Percentiles rank a stretch among this genome's conserved stretches.
These are phyloP conservation scores for Cucumis cinereus DNA, from an alignment of 306 rosid species.

Conservation along the genomic window DNA sequence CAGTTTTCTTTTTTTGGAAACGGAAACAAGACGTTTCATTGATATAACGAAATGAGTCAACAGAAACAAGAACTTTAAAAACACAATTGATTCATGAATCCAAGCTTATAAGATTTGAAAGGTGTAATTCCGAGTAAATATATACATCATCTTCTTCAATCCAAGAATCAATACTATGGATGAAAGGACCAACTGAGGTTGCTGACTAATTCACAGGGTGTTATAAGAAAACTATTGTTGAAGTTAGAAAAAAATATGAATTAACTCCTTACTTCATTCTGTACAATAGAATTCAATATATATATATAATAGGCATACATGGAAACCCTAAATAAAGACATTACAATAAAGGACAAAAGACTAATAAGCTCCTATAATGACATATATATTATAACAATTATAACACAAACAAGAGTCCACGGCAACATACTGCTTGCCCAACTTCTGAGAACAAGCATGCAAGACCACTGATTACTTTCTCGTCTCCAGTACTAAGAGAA, in stretches of 20 bases:
- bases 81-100: background rate
- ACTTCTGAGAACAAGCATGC: constrained; percentile 89
- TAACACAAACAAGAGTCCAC: background rate
- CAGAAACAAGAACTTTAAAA: background rate
- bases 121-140: background rate
- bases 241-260: too few species aligned
- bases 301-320: too few species aligned
- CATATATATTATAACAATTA: too few species aligned
- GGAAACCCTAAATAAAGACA: too few species aligned
- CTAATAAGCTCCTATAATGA: too few species aligned
- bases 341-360: too few species aligned
- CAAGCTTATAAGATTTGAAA: background rate
- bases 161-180: background rate
- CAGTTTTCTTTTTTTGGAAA: background rate
- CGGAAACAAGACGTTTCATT: too few species aligned
- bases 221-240: background rate
- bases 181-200: background rate
- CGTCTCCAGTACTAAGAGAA: constrained; percentile 63
- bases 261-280: too few species aligned
- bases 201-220: background rate
- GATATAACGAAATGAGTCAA: too few species aligned
- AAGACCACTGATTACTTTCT: constrained; percentile 75
- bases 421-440: constrained; percentile 66
- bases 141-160: background rate
- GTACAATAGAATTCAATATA: too few species aligned